Evolutionary conservation across 2,329 filamentous ascomycete species (phyloP), one percentile per base, ranked within the genome.

Genomic region (Colletotrichum tofieldiae): DNA sequence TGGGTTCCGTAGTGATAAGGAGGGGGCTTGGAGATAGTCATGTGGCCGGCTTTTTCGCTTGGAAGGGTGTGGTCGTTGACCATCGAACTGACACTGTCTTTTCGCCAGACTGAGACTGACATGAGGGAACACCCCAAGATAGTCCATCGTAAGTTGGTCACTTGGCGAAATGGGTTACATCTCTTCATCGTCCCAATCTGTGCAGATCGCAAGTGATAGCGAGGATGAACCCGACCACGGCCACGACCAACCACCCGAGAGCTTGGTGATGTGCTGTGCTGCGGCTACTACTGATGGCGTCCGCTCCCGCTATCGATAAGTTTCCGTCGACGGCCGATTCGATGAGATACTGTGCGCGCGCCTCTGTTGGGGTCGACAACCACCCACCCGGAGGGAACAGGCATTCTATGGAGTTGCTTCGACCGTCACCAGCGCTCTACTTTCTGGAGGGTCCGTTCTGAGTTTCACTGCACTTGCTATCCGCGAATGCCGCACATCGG

Each of bases 261-360:
- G 41, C 14, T 29, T n/a, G 41, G 63, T 58, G 39, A 45, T 49
- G 16, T 41, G 39, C 43, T 35, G 45, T 35, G 45, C 59, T 47
- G 37, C 47, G 47, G 35, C 56, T 45, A 29, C 47, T 67, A 55
- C 39, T 29, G 56, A 63, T 45, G 39, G 65, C 47, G 60, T 39
- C 41, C 51, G 39, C n/a, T 51, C 43, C 49, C 60, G 61, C 35
- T 58, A 51, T 69, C 66, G 66, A 69, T 69, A 69, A 69, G 65
- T 62, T 52, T 67, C 64, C 45, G 56, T 41, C 23, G n/a, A 59
- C 32, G 18, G 54, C 26, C 41, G 23, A 37, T 20, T 47, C 3
- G 12, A 26, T 41, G 29, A 56, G 55, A 58, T 35, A 58, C 55
- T 26, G 55, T 41, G 55, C 37, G n/a, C n/a, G 45, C 20, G 8